These are phyloP conservation scores for Rhamnella rubrinervis DNA, from an alignment of 331 rosid genomes.

Conservation along the genomic window DNA sequence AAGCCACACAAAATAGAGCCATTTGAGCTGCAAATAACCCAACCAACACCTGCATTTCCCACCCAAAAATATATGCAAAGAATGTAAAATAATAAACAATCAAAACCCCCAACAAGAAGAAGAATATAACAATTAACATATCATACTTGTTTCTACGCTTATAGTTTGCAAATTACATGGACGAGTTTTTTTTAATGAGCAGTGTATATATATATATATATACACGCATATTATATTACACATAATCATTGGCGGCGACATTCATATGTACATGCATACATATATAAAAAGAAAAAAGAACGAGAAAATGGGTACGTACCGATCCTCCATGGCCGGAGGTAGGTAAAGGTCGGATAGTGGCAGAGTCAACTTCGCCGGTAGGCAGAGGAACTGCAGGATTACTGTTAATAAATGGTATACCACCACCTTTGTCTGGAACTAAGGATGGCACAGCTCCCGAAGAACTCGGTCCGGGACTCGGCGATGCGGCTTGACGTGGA, in stretches of 20 bases:
- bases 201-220: conserved; percentile 1
- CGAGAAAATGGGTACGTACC: conserved; percentile 23
- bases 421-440: conserved; percentile 54
- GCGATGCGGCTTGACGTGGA: conserved; percentile 54
- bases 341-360: conserved; percentile 72
- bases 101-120: conserved; percentile 19
- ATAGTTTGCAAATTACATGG: no score
- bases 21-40: conserved; percentile 43
- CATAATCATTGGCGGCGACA: no score
- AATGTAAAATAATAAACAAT: conserved; percentile 17
- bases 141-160: neutral
- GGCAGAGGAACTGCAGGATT: conserved; percentile 97
- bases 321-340: conserved; percentile 51
- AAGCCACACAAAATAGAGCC: conserved; percentile 42
- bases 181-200: no score
- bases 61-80: conserved; percentile 10
- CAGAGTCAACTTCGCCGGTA: conserved; percentile 89
- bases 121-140: neutral
- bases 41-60: conserved; percentile 60
- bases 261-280: neutral
- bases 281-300: neutral
- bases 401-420: conserved; percentile 85
- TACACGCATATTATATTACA: neutral
- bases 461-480: conserved; percentile 50
- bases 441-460: conserved; percentile 48